Evolutionary conservation across 805 yeast species (phyloP), one percentile per base, ranked within the genome.

Genomic region (Candida maesae): DNA sequence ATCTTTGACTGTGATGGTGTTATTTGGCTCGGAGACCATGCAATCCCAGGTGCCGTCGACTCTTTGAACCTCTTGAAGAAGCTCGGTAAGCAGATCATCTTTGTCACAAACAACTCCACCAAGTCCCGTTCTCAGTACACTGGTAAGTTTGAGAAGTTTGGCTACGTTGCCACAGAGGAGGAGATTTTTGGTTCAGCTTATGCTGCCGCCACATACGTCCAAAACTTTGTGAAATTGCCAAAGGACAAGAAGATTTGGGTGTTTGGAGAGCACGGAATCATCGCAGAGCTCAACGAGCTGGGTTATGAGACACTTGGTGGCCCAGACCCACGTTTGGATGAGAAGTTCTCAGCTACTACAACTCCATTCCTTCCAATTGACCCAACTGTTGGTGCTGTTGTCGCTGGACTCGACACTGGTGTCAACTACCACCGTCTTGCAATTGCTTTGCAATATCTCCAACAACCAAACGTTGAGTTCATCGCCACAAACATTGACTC

Each of bases 1-100:
- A 67, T 93, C 51, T 93, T 93, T 60, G 99, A 93, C 58, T 93
- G 99, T 67, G 99, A 93, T 30, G 99, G 99, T 24, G 99, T 93
- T 5, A 70, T 93, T 44, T 93, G 99, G 99, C 66, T 84, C 36
- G 98, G 98, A 2, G 79, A 77, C 47, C 85, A 81, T 50, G 64
- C 87, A 18, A 70, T 93, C 35, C 97, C 97, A 6, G 67, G 75
- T 14, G 84, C 87, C 2, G 72, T 69, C 11, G 97, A 93, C 60
- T 84, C 96, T 0, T 62, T 93, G 31, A 70, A 72, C 9, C 58
- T 84, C 31, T 67, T 93, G 49, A 73, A 55, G 33, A 48, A 53
- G 18, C 35, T 62, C 20, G 75, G 76, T 28, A 93, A 93, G 62
- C 76, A 80, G 46, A 70, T 87, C 38, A 72, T 90, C 33, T 93